These are phyloP conservation scores for Phylloporus arenicola DNA, from an alignment of 768 basidiomycete genomes.

Conservation along the genomic window DNA sequence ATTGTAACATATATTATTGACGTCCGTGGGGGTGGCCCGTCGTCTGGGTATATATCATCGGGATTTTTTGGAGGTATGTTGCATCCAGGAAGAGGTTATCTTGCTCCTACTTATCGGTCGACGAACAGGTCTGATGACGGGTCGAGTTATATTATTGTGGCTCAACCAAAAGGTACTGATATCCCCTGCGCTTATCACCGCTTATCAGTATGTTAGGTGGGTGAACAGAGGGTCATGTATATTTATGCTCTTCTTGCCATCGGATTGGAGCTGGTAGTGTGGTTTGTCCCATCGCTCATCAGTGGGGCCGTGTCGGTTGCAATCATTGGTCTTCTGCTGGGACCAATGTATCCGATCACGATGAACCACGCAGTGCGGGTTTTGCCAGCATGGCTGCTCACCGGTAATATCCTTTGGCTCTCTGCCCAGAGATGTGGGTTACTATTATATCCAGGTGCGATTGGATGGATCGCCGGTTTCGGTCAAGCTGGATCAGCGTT, in stretches of 20 bases:
- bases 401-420: slow-evolving; percentile 25
- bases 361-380: slow-evolving; percentile 68
- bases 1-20: slow-evolving; percentile 57
- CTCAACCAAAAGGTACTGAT: slow-evolving; percentile 43
- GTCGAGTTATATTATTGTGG: slow-evolving; percentile 53
- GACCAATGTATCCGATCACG: slow-evolving; percentile 49
- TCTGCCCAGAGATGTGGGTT: not conserved
- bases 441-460: slow-evolving; percentile 35
- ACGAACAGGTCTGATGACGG: slow-evolving; percentile 48
- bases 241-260: slow-evolving; percentile 50
- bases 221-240: slow-evolving; percentile 49
- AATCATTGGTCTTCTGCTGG: slow-evolving; percentile 50
- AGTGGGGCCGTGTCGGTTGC: slow-evolving; percentile 52
- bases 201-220: slow-evolving; percentile 32
- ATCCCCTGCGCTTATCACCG: not conserved
- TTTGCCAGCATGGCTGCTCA: slow-evolving; percentile 65
- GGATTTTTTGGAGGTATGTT: slow-evolving; percentile 51
- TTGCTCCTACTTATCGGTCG: not conserved
- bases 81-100: not conserved
- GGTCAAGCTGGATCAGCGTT: slow-evolving; percentile 71
- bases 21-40: slow-evolving; percentile 40
- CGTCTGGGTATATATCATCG: slow-evolving; percentile 47
- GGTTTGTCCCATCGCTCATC: slow-evolving; percentile 51
- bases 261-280: slow-evolving; percentile 51
- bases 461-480: slow-evolving; percentile 64